Conservation (phyloP, 768 basidiomycete species). For the Lentinula aciculospora region DNA sequence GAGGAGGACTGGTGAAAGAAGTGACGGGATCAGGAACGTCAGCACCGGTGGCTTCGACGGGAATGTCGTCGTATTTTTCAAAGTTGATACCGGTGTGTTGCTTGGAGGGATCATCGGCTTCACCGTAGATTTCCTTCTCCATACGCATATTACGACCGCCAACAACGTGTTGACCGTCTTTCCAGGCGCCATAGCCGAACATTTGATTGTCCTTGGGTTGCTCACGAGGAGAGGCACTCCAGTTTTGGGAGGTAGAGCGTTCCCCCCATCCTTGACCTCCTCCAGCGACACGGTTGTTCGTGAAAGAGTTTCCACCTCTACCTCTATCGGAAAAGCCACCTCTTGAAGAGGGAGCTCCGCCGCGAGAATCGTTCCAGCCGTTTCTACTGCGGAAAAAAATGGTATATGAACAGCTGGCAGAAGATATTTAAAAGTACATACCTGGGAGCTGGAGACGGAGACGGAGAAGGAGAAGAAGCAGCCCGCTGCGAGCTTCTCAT, state of each 20-base stretch:
- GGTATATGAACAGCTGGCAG: conserved; percentile 12
- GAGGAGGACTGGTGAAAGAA: conserved; percentile 81
- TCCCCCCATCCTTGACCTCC: conserved; percentile 35
- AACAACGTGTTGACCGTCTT: conserved; percentile 81
- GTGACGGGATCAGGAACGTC: conserved; percentile 94
- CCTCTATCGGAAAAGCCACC: conserved; percentile 35
- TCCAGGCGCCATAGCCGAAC: conserved; percentile 76
- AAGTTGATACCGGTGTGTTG: conserved; percentile 99
- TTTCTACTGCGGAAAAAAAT: conserved; percentile 33
- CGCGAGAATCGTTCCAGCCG: conserved; percentile 73
- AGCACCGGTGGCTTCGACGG: conserved; percentile 95
- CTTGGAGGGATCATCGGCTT: conserved; percentile 75
- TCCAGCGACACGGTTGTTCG: conserved; percentile 33
- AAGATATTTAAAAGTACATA: conserved; percentile 25
- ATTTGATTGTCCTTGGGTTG: conserved; percentile 34
- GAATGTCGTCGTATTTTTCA: conserved; percentile 99
- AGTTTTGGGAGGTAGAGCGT: conserved; percentile 31
- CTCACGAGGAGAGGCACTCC: conserved; percentile 33
- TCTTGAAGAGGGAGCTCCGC: conserved; percentile 49
- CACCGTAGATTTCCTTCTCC: conserved; percentile 96
- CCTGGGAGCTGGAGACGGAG: conserved; percentile 28
- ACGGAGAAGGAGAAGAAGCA: conserved; percentile 50
- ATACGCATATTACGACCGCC: conserved; percentile 81
- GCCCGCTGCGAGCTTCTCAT: conserved; percentile 84
- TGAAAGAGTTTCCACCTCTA: conserved; percentile 27